Evolutionary conservation across 2,329 filamentous ascomycete genomes (phyloP).

Genomic region (Apiospora saccharicola): DNA sequence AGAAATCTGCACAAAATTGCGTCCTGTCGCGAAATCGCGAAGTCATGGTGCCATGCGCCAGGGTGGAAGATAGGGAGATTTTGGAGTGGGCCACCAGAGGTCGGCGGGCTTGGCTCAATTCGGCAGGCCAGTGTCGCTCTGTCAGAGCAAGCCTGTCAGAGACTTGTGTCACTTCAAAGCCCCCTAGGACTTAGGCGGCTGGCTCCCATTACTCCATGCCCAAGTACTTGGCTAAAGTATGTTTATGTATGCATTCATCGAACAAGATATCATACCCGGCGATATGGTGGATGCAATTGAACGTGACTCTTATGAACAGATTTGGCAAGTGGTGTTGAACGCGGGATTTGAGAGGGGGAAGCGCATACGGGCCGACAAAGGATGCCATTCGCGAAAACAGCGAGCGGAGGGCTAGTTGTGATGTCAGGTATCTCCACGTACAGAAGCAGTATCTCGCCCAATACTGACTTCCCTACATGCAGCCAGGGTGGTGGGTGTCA

Average conservation of each 20-base stretch:
- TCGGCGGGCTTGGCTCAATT: background rate
- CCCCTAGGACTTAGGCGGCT: background rate
- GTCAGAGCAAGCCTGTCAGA: slow-evolving; percentile 2
- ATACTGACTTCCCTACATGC: no score
- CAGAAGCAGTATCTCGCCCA: background rate
- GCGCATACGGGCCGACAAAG: background rate
- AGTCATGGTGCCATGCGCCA: slow-evolving; percentile 9
- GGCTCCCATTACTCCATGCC: background rate
- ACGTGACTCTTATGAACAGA: background rate
- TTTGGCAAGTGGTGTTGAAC: background rate
- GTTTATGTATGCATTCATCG: background rate
- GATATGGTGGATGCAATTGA: background rate
- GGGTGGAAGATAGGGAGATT: background rate
- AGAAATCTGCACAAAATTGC: background rate
- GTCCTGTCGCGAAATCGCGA: background rate
- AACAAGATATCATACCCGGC: background rate
- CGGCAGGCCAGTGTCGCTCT: slow-evolving; percentile 8
- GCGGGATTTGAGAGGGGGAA: background rate
- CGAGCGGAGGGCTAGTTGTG: background rate
- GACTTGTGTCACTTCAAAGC: slow-evolving; percentile 6
- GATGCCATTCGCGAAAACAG: slow-evolving; percentile 5
- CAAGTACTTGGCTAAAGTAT: background rate
- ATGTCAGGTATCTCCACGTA: slow-evolving; percentile 15
- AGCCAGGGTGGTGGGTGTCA: background rate
- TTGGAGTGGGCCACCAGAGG: background rate